These are phyloP conservation scores for Globisporangium middletonii DNA, from an alignment of 352 stramenopile species.

Conservation along the genomic window DNA sequence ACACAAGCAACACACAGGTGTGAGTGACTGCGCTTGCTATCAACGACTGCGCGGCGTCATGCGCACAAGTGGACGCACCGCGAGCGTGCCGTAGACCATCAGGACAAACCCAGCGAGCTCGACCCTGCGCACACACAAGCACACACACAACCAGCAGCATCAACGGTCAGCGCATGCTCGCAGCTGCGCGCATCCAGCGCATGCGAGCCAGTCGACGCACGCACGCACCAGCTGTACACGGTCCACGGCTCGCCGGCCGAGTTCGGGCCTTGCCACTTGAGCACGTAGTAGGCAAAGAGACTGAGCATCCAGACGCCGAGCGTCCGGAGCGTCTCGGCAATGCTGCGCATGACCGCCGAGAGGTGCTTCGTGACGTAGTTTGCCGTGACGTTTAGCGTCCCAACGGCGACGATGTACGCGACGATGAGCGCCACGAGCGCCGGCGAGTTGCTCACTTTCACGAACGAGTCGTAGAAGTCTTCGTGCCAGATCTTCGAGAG, in stretches of 20 bases:
- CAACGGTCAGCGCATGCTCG: background rate
- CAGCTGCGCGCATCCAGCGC: too few relatives aligned
- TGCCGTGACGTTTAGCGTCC: slow-evolving; percentile 74
- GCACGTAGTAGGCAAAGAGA: slow-evolving; percentile 75
- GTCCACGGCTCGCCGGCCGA: slow-evolving; percentile 72
- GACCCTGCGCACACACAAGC: slow-evolving; percentile 26
- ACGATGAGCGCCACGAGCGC: slow-evolving; percentile 52
- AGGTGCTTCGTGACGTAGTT: slow-evolving; percentile 88
- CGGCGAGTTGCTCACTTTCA: slow-evolving; percentile 67
- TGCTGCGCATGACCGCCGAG: slow-evolving; percentile 77
- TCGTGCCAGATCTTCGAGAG: slow-evolving; percentile 79
- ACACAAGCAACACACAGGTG: background rate
- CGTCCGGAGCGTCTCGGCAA: slow-evolving; percentile 74
- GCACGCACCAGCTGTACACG: slow-evolving; percentile 53
- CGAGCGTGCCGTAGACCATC: slow-evolving; percentile 74
- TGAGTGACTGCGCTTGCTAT: too few relatives aligned
- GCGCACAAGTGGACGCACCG: slow-evolving; percentile 31
- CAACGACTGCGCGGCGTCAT: background rate
- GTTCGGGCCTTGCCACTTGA: slow-evolving; percentile 53
- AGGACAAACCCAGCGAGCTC: slow-evolving; percentile 68
- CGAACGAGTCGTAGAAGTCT: slow-evolving; percentile 72
- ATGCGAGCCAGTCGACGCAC: background rate
- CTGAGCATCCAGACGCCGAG: slow-evolving; percentile 72
- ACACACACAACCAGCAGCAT: background rate
- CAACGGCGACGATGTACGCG: slow-evolving; percentile 61